Conservation (phyloP, 805 yeast genomes). For the Kuraishia piskuri region DNA sequence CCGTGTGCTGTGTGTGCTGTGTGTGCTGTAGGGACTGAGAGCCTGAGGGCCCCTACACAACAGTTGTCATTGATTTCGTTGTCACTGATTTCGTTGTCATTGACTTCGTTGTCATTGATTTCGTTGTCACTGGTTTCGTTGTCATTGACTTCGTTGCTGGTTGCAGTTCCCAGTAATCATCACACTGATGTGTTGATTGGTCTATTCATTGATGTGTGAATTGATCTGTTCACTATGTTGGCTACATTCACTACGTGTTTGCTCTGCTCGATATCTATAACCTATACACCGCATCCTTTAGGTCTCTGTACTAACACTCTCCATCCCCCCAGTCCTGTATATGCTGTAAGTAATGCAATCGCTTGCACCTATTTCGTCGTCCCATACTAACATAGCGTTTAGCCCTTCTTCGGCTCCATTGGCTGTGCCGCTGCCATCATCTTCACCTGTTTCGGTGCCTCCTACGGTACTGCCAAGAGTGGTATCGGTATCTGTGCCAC, state of each 20-base stretch:
- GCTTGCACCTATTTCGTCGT: neutral
- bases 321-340: slow-evolving; percentile 48
- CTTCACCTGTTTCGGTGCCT: slow-evolving; percentile 98
- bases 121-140: neutral
- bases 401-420: slow-evolving; percentile 97
- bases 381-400: slow-evolving; percentile 9
- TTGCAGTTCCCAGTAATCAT: neutral
- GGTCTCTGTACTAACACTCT: neutral
- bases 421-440: slow-evolving; percentile 99
- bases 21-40: too few relatives aligned
- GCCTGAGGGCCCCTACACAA: too few relatives aligned
- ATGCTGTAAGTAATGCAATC: slow-evolving; percentile 36
- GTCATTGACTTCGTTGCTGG: neutral
- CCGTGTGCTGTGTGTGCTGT: too few relatives aligned
- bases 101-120: neutral
- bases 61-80: neutral
- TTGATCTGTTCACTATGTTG: slow-evolving; percentile 2
- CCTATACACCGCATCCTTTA: too few relatives aligned
- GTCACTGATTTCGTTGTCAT: neutral
- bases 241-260: too few relatives aligned
- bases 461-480: slow-evolving; percentile 98
- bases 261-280: too few relatives aligned
- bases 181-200: neutral
- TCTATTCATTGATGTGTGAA: neutral
- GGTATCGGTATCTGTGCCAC: slow-evolving; percentile 99